These are phyloP conservation scores for Kluyveromyces starmeri DNA, from an alignment of 805 yeast species.

Conservation along the genomic window DNA sequence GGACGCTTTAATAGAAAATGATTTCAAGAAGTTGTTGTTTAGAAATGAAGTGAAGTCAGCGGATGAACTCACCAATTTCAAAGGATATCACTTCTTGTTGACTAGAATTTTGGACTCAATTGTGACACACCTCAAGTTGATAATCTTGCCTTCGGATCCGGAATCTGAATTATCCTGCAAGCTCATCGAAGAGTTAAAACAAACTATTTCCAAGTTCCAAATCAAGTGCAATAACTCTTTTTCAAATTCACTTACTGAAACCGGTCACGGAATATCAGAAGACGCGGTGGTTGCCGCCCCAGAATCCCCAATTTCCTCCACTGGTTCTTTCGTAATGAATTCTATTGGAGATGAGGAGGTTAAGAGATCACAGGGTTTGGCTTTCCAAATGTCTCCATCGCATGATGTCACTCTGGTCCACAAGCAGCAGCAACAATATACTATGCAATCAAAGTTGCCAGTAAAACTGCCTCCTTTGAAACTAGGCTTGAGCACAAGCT, in stretches of 20 bases:
- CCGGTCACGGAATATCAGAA: no score
- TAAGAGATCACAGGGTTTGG: no score
- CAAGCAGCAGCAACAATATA: no score
- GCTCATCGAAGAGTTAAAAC: not conserved
- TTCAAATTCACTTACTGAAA: no score
- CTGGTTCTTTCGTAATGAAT: not conserved
- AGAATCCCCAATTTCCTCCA: slow-evolving; percentile 1
- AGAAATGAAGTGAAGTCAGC: not conserved
- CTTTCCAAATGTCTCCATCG: no score
- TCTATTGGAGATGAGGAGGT: no score
- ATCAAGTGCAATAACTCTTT: not conserved
- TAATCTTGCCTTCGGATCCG: not conserved
- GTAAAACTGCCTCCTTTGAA: not conserved
- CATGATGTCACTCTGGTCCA: no score
- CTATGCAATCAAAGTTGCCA: not conserved
- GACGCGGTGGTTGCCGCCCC: no score
- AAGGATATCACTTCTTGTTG: slow-evolving; percentile 4
- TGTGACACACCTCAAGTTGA: not conserved
- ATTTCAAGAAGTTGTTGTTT: slow-evolving; percentile 3
- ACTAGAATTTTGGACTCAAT: slow-evolving; percentile 3
- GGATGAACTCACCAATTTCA: slow-evolving; percentile 2
- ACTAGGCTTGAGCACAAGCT: no score
- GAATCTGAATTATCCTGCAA: not conserved
- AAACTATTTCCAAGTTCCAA: slow-evolving; percentile 1
- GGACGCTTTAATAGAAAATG: slow-evolving; percentile 4